A percentile compares a stretch with the other conserved stretches of the same genome.
Evolutionary conservation across 2,329 filamentous ascomycete species (phyloP).

Genomic region (Venturia asperata): DNA sequence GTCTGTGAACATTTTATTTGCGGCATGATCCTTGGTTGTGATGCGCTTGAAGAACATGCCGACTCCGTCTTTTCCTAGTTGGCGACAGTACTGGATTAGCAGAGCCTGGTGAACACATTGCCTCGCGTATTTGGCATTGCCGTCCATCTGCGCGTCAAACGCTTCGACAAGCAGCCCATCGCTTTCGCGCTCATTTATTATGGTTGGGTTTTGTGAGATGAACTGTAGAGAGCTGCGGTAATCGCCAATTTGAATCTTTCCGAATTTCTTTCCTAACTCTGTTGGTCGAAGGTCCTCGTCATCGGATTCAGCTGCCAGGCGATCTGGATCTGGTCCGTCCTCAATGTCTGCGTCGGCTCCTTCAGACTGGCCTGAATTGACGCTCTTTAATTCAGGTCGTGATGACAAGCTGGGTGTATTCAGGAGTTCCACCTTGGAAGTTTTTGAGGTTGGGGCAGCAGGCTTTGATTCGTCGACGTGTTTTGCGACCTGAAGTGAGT

Average conservation of each 20-base stretch:
- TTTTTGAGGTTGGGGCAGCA: conserved; percentile 32
- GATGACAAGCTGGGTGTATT: conserved; percentile 49
- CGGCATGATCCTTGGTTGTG: conserved; percentile 81
- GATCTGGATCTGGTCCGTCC: conserved; percentile 39
- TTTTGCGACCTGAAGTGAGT: conserved; percentile 21
- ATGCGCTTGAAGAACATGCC: conserved; percentile 91
- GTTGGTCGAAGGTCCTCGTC: conserved; percentile 71
- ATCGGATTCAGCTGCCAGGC: conserved; percentile 49
- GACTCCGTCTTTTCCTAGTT: conserved; percentile 81
- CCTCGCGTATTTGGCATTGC: conserved; percentile 65
- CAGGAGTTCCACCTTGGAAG: conserved; percentile 58
- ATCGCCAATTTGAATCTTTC: conserved; percentile 66
- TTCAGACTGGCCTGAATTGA: conserved; percentile 44
- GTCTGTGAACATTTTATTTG: conserved; percentile 82
- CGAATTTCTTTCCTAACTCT: conserved; percentile 71
- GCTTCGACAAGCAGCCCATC: conserved; percentile 87
- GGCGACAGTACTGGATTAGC: conserved; percentile 88
- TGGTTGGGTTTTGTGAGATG: conserved; percentile 67
- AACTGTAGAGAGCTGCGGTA: conserved; percentile 69
- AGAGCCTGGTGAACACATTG: conserved; percentile 92
- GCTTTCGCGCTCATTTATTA: conserved; percentile 78
- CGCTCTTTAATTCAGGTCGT: conserved; percentile 8
- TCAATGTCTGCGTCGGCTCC: conserved; percentile 57
- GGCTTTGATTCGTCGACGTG: conserved; percentile 22
- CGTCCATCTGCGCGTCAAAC: conserved; percentile 78